Conservation (phyloP, 371 early-diverging fungal genomes). For the Actinomucor elegans region DNA sequence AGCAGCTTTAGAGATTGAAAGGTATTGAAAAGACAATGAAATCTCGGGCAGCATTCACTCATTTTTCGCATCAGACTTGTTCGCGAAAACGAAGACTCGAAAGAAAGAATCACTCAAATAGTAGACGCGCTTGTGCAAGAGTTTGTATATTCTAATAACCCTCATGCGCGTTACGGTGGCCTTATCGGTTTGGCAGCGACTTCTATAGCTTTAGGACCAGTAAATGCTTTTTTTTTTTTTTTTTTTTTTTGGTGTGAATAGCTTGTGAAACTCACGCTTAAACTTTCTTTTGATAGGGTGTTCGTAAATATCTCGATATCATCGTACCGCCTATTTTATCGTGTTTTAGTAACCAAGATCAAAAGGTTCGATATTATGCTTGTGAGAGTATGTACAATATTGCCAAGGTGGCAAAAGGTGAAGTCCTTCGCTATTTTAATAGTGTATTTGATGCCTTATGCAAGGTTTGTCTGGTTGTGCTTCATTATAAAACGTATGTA, state of each 20-base stretch:
- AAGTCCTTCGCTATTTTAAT: constrained; percentile 85
- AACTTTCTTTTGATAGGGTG: constrained; percentile 37
- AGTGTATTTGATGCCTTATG: constrained; percentile 91
- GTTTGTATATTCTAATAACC: constrained; percentile 76
- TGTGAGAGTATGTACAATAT: constrained; percentile 96
- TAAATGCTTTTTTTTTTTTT: too few species aligned
- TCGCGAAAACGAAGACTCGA: constrained; percentile 63
- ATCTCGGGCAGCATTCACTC: background rate
- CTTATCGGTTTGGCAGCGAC: constrained; percentile 88
- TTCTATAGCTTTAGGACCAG: constrained; percentile 82
- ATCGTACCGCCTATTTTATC: constrained; percentile 89
- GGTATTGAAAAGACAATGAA: constrained; percentile 33
- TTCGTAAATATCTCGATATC: constrained; percentile 66
- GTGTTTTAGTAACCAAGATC: constrained; percentile 87
- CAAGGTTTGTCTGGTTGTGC: too few species aligned
- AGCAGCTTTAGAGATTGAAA: constrained; percentile 88
- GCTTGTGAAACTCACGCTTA: background rate
- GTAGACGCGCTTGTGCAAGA: constrained; percentile 75
- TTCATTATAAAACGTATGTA: too few species aligned
- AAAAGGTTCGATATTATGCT: constrained; percentile 90
- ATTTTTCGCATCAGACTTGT: constrained; percentile 65
- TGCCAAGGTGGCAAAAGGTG: constrained; percentile 85
- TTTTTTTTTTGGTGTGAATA: too few species aligned
- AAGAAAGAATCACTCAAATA: constrained; percentile 58
- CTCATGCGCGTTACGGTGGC: constrained; percentile 89